These are phyloP conservation scores for Saccharomycopsis sp. DNA, from an alignment of 805 yeast species.

Conservation along the genomic window DNA sequence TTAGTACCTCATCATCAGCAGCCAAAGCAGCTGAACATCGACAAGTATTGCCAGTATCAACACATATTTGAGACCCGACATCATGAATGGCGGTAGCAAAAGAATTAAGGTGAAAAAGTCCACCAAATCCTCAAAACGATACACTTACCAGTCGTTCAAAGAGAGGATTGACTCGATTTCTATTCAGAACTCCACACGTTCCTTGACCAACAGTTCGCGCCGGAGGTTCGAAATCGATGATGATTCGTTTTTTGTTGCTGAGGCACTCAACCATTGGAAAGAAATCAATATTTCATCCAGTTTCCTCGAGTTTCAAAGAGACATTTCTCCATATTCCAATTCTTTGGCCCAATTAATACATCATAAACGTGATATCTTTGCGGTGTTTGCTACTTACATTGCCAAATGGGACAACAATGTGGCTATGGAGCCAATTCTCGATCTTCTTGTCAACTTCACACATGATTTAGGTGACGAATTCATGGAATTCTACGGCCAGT, in stretches of 20 bases:
- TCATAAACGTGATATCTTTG: constrained; percentile 59
- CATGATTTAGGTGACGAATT: constrained; percentile 84
- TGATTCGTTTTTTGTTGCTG: constrained; percentile 70
- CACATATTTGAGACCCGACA: background rate
- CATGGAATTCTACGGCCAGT: constrained; percentile 52
- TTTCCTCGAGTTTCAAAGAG: constrained; percentile 57
- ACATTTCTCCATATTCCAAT: constrained; percentile 48
- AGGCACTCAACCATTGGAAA: constrained; percentile 79
- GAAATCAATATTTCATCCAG: constrained; percentile 75
- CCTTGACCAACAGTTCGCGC: constrained; percentile 4
- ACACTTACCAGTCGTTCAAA: constrained; percentile 67
- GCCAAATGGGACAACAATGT: constrained; percentile 49
- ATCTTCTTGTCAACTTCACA: constrained; percentile 73
- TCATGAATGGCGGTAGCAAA: background rate
- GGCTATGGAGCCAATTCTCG: constrained; percentile 76
- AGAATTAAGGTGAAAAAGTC: constrained; percentile 33
- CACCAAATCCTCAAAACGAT: constrained; percentile 50
- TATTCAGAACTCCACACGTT: constrained; percentile 50
- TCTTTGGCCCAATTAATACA: constrained; percentile 77
- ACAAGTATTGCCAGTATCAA: background rate
- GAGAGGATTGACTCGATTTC: constrained; percentile 79
- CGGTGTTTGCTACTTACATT: constrained; percentile 41
- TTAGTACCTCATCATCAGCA: background rate
- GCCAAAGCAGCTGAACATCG: background rate
- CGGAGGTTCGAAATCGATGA: constrained; percentile 58